A percentile compares a stretch with the other conserved stretches of the same genome.
Conservation (phyloP, 2,329 filamentous ascomycete species). For the Sporothrix brasiliensis region DNA sequence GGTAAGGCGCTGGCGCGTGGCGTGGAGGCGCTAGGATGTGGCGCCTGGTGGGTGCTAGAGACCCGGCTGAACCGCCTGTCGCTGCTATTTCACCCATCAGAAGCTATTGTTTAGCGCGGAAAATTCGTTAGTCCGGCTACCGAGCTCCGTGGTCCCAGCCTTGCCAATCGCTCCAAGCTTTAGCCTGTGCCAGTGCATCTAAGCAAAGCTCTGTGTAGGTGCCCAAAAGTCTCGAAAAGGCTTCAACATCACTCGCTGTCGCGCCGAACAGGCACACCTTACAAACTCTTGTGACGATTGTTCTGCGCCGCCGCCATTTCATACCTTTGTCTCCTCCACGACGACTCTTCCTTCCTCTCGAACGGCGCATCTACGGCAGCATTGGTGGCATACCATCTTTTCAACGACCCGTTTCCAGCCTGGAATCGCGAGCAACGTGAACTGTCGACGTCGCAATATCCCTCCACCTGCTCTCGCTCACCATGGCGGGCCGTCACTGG, state of each 20-base stretch:
- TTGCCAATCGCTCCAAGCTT: constrained; percentile 8
- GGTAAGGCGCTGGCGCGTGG: neutral
- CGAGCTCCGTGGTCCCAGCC: constrained; percentile 2
- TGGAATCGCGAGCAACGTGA: neutral
- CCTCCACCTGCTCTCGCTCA: constrained; percentile 35
- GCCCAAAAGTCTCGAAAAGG: constrained; percentile 1
- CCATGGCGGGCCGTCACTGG: constrained; percentile 53
- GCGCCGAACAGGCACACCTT: neutral
- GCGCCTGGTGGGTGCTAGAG: neutral
- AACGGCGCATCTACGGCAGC: neutral
- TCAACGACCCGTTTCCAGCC: neutral
- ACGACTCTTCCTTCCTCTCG: neutral
- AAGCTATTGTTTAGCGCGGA: constrained; percentile 15
- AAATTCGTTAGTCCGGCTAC: constrained; percentile 27
- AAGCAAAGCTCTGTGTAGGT: neutral
- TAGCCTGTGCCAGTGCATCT: constrained; percentile 21
- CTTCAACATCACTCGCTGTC: neutral
- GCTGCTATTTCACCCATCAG: neutral
- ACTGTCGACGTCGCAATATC: neutral
- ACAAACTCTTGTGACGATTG: neutral
- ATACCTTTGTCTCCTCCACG: neutral
- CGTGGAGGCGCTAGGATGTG: neutral
- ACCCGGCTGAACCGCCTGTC: neutral
- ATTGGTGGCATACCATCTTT: neutral
- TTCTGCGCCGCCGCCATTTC: neutral